phyloP scores from a whole-genome alignment of 371 early-diverging fungal species.

The Zychaea mexicana region DNA sequence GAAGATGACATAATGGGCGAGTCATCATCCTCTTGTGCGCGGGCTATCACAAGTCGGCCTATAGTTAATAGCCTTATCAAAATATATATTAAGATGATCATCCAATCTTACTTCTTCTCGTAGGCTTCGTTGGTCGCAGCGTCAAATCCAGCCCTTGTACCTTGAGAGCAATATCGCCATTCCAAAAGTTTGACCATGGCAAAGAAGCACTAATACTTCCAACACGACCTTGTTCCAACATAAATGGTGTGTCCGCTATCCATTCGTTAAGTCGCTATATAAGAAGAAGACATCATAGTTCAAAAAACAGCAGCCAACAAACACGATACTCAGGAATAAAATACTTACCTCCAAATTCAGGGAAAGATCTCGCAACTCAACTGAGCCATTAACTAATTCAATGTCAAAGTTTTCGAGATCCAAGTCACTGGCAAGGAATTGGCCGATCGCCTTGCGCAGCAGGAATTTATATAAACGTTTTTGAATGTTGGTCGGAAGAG shows the following conservation, averaged over 20 bases:
- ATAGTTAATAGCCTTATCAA: too few relatives aligned
- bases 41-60: too few relatives aligned
- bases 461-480: slow-evolving; percentile 86
- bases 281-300: background rate
- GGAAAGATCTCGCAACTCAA: slow-evolving; percentile 77
- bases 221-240: slow-evolving; percentile 70
- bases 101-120: slow-evolving; percentile 31
- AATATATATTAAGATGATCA: background rate
- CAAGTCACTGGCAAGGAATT: slow-evolving; percentile 79
- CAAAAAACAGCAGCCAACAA: background rate
- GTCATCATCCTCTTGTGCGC: slow-evolving; percentile 50
- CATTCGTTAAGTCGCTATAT: slow-evolving; percentile 74
- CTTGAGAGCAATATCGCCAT: slow-evolving; percentile 74
- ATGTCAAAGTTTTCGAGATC: slow-evolving; percentile 87
- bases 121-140: slow-evolving; percentile 52
- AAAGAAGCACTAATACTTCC: slow-evolving; percentile 72
- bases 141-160: slow-evolving; percentile 72
- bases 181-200: slow-evolving; percentile 86
- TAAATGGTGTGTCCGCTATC: slow-evolving; percentile 66
- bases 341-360: slow-evolving; percentile 76
- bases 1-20: slow-evolving; percentile 81
- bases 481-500: slow-evolving; percentile 75
- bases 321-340: background rate
- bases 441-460: slow-evolving; percentile 82
- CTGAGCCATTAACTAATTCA: slow-evolving; percentile 79